These are phyloP conservation scores for Phialophora tarda DNA, from an alignment of 2,329 filamentous ascomycete genomes.

Conservation along the genomic window DNA sequence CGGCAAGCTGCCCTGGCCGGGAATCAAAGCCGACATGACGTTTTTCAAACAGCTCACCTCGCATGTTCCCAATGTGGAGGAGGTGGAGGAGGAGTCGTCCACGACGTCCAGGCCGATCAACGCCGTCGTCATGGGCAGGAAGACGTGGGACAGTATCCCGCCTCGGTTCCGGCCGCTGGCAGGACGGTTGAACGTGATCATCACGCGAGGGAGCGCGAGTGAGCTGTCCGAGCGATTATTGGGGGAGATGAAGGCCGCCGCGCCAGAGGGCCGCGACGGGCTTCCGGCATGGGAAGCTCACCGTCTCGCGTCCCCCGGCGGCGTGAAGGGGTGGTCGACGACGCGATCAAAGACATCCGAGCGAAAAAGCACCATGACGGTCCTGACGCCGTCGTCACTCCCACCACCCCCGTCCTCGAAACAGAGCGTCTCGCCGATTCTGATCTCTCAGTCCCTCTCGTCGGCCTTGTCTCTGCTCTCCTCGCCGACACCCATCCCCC, in stretches of 20 bases:
- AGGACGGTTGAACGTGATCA: constrained; percentile 79
- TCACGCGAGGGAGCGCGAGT: constrained; percentile 60
- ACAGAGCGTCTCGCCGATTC: constrained; percentile 21
- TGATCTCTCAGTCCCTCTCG: constrained; percentile 28
- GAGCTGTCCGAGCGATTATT: constrained; percentile 44
- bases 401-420: constrained; percentile 16
- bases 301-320: not conserved
- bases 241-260: constrained; percentile 43
- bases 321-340: not conserved
- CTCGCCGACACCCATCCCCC: constrained; percentile 16
- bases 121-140: constrained; percentile 95
- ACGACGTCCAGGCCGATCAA: constrained; percentile 55
- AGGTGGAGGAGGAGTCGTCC: constrained; percentile 32
- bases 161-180: constrained; percentile 76
- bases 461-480: constrained; percentile 29
- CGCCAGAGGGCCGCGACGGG: constrained; percentile 34
- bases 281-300: constrained; percentile 15
- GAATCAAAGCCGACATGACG: constrained; percentile 86
- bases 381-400: constrained; percentile 27
- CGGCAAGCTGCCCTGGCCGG: constrained; percentile 85
- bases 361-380: constrained; percentile 7
- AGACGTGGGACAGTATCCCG: constrained; percentile 94
- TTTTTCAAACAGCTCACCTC: constrained; percentile 91
- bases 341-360: not conserved
- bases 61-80: constrained; percentile 23